A percentile compares a stretch with the other conserved stretches of the same genome.
These are phyloP conservation scores for Aspergillus hancockii DNA, from an alignment of 495 filamentous ascomycete genomes.

Conservation along the genomic window DNA sequence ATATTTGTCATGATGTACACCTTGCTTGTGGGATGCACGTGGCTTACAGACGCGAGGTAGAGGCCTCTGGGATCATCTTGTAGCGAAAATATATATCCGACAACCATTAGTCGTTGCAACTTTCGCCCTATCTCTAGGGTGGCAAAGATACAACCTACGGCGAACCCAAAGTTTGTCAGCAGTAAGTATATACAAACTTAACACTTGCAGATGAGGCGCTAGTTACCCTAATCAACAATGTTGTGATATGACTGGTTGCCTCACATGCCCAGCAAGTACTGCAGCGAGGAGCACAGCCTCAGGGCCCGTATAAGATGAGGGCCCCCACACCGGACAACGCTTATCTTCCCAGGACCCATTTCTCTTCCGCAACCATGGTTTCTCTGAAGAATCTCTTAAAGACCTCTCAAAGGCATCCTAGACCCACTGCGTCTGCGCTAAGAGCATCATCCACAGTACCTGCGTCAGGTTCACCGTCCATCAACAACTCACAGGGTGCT, in stretches of 20 bases:
- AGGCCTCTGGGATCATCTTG: too few species aligned
- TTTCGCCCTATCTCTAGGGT: too few species aligned
- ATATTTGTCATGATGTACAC: too few species aligned
- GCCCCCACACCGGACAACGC: neutral
- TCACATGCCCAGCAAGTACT: neutral
- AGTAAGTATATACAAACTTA: too few species aligned
- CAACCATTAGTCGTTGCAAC: too few species aligned
- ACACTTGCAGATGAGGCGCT: too few species aligned
- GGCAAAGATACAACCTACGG: too few species aligned
- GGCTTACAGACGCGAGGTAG: too few species aligned
- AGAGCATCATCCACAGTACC: constrained; percentile 1
- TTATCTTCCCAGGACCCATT: neutral
- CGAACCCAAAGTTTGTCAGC: too few species aligned
- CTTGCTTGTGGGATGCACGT: too few species aligned
- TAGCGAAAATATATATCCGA: too few species aligned
- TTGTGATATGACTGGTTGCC: neutral
- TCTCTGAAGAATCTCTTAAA: constrained; percentile 8
- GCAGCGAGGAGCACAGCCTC: neutral
- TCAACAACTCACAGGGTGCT: constrained; percentile 11
- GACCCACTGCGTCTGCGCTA: constrained; percentile 4
- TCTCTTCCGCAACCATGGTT: neutral
- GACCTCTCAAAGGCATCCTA: constrained; percentile 2
- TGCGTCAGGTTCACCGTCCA: constrained; percentile 5
- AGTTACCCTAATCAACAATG: too few species aligned
- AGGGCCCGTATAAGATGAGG: neutral